Evolutionary conservation across 352 stramenopile species (phyloP), one percentile per base, ranked within the genome.

Genomic region (Phytophthora brassicae): DNA sequence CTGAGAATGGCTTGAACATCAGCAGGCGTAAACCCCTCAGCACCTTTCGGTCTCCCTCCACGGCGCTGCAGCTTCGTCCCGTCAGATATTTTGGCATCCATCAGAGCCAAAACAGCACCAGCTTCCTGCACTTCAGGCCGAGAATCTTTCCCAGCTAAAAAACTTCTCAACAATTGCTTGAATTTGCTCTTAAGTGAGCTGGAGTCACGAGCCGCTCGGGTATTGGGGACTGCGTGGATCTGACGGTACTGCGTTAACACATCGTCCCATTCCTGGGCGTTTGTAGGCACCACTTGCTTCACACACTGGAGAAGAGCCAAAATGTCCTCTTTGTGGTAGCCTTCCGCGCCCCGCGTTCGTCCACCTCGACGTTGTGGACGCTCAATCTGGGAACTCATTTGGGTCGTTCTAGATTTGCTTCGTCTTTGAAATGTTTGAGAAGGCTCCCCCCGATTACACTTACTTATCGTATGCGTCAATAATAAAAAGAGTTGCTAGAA

Each of bases 241-340:
- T 53, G 33, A 16, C 68, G 68, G 29, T 75, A 75, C 11, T 64
- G 43, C 2, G 57, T 28, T 20, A 75, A 45, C 44, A 75, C 68
- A n/a, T 64, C 31, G 7, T 70, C 48, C 68, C 68, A 75, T 38
- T 72, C 68, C 5, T 70, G 38, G 2, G 44, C 13, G 2, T 24
- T 60, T 22, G 55, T 61, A 1, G 68, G 68, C 9, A 75, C 13
- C 11, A 72, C 54, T 5, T 22, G 19, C 16, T 44, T 51, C 22
- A 64, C 58, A 19, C 63, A 66, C 7, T 23, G 36, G 4, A 75
- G 54, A 2, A 75, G 45, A 13, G 58, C 68, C 22, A 36, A 11
- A 2, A 68, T 43, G 38, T 75, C 68, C 16, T 75, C 68, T 11
- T 46, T 66, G 49, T 75, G 63, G 33, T 75, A 75, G 16, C 68